Base-by-base conservation (phyloP, 1,139 yeast species). In the Lodderomyces elongisporus region DNA sequence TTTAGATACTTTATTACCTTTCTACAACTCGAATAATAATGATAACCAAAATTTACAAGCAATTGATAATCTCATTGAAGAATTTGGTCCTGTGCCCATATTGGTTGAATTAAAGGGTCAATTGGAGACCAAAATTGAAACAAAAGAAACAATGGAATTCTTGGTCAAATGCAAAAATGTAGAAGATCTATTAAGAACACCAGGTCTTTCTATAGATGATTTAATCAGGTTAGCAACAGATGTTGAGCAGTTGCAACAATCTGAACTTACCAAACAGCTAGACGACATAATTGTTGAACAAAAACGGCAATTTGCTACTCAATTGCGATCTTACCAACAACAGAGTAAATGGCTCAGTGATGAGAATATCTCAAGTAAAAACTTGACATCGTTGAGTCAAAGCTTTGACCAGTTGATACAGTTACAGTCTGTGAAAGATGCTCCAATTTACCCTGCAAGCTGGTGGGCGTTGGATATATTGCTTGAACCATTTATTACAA, bases 401-500 rank as follows among this genome's bases (percentile, higher is more conserved):
- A 27, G 38, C 27, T 46, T 47, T 25, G 22, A 43, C 1, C 33
- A 45, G 8, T 50, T 75, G 24, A 50, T 70, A 20, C 45, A 54
- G 20, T 44, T 77, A 13, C 77, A 74, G 35, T 51, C 58, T 4
- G 49, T 72, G 7, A 40, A 46, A 6, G 39, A 46, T 3, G 37
- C 44, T 1, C 67, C 74, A 0, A 34, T 35, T 4, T 65, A 68
- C 31, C 77, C 78, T 0, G 52, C 60, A 1, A 57, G 77, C 0
- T 60, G 82, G 52, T 72, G 81, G 76, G 82, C 80, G 1, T 66
- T 84, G 31, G 71, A 71, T 22, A 53, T 70, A 0, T 56, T 87
- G 20, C 60, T 82, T 0, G 63, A 68, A 27, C 80, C 82, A 6
- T 70, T 85, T 36, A 64, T 63, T 16, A 53, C 74, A 10, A 70